Evolutionary conservation across 2,329 filamentous ascomycete species (phyloP).

Genomic region (Pestalotiopsis sp.): DNA sequence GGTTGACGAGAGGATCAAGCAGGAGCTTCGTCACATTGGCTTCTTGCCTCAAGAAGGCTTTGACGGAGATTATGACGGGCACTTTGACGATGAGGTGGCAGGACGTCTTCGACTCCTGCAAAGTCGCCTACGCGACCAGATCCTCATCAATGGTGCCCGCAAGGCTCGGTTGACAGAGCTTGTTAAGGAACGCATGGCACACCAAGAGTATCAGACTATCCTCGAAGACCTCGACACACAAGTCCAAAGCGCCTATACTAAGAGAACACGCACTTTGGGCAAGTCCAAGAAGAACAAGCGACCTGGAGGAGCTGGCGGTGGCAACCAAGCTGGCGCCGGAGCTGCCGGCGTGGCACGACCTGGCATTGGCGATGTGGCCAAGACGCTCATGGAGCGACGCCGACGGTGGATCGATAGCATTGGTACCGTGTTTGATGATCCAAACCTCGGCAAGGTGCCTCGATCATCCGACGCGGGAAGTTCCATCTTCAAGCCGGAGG

Average conservation of each 20-base stretch:
- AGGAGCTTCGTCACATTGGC: conserved; percentile 88
- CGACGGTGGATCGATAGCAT: conserved; percentile 90
- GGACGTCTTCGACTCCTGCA: conserved; percentile 87
- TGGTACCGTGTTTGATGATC: conserved; percentile 85
- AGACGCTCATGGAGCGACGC: conserved; percentile 89
- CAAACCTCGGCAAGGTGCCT: conserved; percentile 74
- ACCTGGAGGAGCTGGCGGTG: conserved; percentile 74
- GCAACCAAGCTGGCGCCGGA: conserved; percentile 63
- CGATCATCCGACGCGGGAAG: conserved; percentile 63
- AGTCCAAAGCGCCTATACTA: conserved; percentile 92
- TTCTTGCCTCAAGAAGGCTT: conserved; percentile 71
- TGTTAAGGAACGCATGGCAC: conserved; percentile 89
- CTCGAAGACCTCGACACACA: conserved; percentile 95
- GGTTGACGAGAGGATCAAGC: conserved; percentile 87
- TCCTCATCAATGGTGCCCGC: conserved; percentile 85
- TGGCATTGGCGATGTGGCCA: conserved; percentile 87
- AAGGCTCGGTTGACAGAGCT: conserved; percentile 86
- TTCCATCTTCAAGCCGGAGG: conserved; percentile 72
- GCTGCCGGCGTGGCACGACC: conserved; percentile 68
- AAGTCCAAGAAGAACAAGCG: conserved; percentile 91
- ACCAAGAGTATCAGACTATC: conserved; percentile 96
- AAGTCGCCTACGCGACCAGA: conserved; percentile 77
- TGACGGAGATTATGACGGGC: conserved; percentile 80
- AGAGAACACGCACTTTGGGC: conserved; percentile 90
- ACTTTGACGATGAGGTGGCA: conserved; percentile 92